Base-by-base conservation (phyloP, 129 eudicot genomes). In the Artemisia argyi region DNA sequence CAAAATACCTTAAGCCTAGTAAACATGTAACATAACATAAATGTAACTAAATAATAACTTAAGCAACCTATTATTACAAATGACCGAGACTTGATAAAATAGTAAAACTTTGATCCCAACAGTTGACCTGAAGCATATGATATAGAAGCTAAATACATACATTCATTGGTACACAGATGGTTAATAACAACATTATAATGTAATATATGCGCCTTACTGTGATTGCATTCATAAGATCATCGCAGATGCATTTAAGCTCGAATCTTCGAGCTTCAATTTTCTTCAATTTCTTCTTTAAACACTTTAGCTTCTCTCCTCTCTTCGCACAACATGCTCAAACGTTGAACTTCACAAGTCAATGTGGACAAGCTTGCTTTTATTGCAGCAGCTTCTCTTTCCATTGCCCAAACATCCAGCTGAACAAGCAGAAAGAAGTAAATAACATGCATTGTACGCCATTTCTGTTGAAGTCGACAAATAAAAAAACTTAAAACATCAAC, bases 311-410 rank as follows among this genome's bases (percentile, higher is more conserved):
- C 96, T 73, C 83, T 95, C 76, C 99, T 86, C 78, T 95, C 99
- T 3, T 82, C 91, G 82, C 86, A 83, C 72, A 95, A 78, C 80
- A 83, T 79, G 73, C 86, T 82, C 72, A 95, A 80, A 11, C 97
- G 89, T 50, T 95, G 87, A 48, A 86, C 76, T 89, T 95, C 99
- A 73, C 86, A 84, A 67, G 78, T 73, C 83, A 95, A 76, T 28
- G 94, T 91, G 71, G 72, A 86, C 83, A 95, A 75, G 71, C 99
- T 83, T n/a, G 96, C 95, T 66, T 83, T 87, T 73, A 90, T 69
- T 66, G 96, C 99, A 76, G 97, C 85, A 72, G 88, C 88, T 73
- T 95, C 99, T 80, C 99, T 91, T 80, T 95, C 99, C 88, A 84
- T 95, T 20, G 90, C 78, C 99, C 97, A 91, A 64, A 90, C 97